Evolutionary conservation across 306 rosid species (phyloP), one percentile per base, ranked within the genome.

Genomic region (Bauhinia variegata): DNA sequence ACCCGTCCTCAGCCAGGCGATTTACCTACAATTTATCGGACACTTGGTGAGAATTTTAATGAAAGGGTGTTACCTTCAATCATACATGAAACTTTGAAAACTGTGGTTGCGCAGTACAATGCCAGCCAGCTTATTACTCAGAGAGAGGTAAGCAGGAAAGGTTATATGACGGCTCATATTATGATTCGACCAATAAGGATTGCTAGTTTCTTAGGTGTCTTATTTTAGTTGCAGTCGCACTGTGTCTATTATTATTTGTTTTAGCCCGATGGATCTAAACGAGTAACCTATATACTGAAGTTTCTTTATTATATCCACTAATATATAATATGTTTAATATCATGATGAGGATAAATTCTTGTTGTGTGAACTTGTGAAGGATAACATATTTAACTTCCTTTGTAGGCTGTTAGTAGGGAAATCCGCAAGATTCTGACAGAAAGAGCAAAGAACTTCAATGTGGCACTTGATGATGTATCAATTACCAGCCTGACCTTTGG

Each of bases 61-160:
- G 93, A 86, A 46, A 79, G 91, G 80, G 81, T 87, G 18, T 76
- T 89, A 58, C 95, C 95, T 83, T 92, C 96, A 5, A 87, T 87
- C 30, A 78, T 86, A 54, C 91, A 92, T 70, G 96, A 89, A 86
- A 92, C 98, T 66, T 77, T 92, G 88, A 86, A 89, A 86, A 80
- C 96, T 61, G 98, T 89, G 75, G 96, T 92, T 4, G 96, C 98
- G 38, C 91, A 78, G 62, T 87, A 89, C 74, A 89, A 89, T 64
- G 98, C 96, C 74, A 87, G 96, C 85, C 98, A 87, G 79, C 96
- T 92, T 47, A 81, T 89, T 48, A 89, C 96, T 41, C 96, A 84
- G 78, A 82, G 98, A 74, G 98, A 89, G 93, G 98, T 91, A 64
- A 76, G 73, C 10, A 8, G 42, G 30, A 30, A 44, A 44, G 68